Evolutionary conservation across 495 filamentous ascomycete genomes (phyloP), one percentile per base, ranked within the genome.

Genomic region (Lasiosphaeria ovina): DNA sequence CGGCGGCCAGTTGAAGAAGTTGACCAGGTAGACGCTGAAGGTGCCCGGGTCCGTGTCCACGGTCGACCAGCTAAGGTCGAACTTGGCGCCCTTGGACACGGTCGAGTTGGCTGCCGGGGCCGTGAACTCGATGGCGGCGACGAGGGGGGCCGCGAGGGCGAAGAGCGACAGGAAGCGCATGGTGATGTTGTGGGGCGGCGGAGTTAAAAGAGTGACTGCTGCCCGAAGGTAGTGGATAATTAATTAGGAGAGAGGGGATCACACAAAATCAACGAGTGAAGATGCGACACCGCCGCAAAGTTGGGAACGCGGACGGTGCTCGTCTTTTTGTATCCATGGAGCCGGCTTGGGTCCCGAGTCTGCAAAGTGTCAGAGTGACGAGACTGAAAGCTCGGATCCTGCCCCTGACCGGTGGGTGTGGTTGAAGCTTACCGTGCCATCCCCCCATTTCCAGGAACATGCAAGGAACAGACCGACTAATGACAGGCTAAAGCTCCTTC

Each of bases 1-100:
- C 3, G 77, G 77, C 35, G 77, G 77, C 75, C 74, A 80, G 64
- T 76, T 70, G 62, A 77, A 72, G 68, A 80, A 80, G 76, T 80
- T 80, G 72, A 76, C 74, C 32, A 80, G 73, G 60, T 74, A 78
- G 61, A 80, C 62, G 66, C 69, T 74, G 72, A 80, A 76, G 53
- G 36, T 50, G 55, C 64, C 57, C 12, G 77, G 75, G 62, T 80
- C 77, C 14, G 77, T 80, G 67, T 80, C 77, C 59, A 80, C 77
- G 49, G 68, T 74, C 53, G 64, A 61, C 77, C 77, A 80, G 16
- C 66, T 66, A 44, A 80, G 69, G 9, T 55, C 62, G 62, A 69
- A 54, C 34, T 62, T 66, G 35, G 69, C 65, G 24, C 77, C 77
- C 60, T 77, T 76, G 35, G 66, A 54, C 49, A 75, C 57, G 62